These are phyloP conservation scores for Glycine tomentella DNA, from an alignment of 306 rosid species.

Conservation along the genomic window DNA sequence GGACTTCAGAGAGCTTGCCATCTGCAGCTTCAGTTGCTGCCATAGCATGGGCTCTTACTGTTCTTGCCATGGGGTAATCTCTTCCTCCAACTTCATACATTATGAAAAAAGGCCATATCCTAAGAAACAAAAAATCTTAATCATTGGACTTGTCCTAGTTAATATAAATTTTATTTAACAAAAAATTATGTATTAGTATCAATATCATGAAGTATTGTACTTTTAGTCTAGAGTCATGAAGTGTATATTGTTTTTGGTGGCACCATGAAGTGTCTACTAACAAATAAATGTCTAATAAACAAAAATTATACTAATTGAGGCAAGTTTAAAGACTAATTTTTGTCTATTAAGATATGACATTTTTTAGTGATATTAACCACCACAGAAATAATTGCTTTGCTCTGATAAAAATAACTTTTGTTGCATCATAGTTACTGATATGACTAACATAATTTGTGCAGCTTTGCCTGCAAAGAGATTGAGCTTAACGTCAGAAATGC, in stretches of 20 bases:
- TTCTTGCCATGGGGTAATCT: conserved; percentile 91
- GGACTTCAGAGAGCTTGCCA: conserved; percentile 82
- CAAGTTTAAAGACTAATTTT: background rate
- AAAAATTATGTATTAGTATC: background rate
- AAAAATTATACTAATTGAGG: background rate
- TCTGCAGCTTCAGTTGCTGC: conserved; percentile 81
- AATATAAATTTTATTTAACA: background rate
- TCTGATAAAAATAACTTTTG: background rate
- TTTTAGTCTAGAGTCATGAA: background rate
- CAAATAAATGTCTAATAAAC: background rate
- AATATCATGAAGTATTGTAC: background rate
- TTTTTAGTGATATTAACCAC: background rate
- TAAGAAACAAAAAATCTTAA: background rate
- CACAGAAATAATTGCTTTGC: background rate
- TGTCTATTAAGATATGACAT: background rate
- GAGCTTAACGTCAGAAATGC: conserved; percentile 72
- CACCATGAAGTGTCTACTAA: too few species aligned
- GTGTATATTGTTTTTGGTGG: background rate
- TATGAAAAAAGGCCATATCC: background rate
- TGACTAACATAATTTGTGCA: conserved; percentile 49
- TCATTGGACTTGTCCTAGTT: background rate
- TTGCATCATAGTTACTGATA: background rate
- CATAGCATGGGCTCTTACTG: conserved; percentile 89
- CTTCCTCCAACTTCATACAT: background rate
- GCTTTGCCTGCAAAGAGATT: conserved; percentile 95